Percentiles rank a stretch among this genome's conserved stretches.
Conservation (phyloP, 2,329 filamentous ascomycete species). For the Verruconis gallopava region DNA sequence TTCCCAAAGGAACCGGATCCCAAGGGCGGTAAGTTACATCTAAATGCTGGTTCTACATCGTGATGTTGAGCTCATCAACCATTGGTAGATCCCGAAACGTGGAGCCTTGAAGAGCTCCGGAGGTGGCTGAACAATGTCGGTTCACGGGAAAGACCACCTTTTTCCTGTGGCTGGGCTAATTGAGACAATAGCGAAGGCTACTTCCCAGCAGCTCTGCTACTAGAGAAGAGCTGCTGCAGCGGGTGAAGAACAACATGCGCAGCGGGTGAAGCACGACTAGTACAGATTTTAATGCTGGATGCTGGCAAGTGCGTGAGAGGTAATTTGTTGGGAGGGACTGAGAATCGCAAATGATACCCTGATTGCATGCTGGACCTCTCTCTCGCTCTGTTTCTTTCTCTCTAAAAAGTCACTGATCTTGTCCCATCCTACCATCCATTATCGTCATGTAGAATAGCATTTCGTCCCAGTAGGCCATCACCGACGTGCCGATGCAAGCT, state of each 20-base stretch:
- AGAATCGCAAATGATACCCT: too few relatives aligned
- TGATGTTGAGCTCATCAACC: background rate
- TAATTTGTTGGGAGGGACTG: too few relatives aligned
- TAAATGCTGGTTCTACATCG: slow-evolving; percentile 1
- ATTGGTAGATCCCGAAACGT: slow-evolving; percentile 7
- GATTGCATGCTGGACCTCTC: too few relatives aligned
- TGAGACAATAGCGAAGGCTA: slow-evolving; percentile 44
- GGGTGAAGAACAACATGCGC: slow-evolving; percentile 56
- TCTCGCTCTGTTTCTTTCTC: too few relatives aligned
- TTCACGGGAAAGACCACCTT: slow-evolving; percentile 12
- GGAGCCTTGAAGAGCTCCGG: slow-evolving; percentile 40
- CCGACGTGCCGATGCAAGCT: too few relatives aligned
- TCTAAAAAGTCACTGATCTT: too few relatives aligned
- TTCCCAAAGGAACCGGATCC: slow-evolving; percentile 67
- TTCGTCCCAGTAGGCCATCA: too few relatives aligned
- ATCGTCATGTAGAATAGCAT: too few relatives aligned
- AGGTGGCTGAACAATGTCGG: slow-evolving; percentile 71
- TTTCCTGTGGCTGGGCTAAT: background rate
- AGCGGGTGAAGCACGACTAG: background rate
- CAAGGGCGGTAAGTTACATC: slow-evolving; percentile 49
- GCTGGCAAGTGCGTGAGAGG: too few relatives aligned
- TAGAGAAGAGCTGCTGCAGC: slow-evolving; percentile 51
- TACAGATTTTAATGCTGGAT: too few relatives aligned
- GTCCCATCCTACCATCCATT: too few relatives aligned
- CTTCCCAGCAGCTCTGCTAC: slow-evolving; percentile 46